These are phyloP conservation scores for Coffea eugenioides DNA, from an alignment of 257 asterid genomes.

Conservation along the genomic window DNA sequence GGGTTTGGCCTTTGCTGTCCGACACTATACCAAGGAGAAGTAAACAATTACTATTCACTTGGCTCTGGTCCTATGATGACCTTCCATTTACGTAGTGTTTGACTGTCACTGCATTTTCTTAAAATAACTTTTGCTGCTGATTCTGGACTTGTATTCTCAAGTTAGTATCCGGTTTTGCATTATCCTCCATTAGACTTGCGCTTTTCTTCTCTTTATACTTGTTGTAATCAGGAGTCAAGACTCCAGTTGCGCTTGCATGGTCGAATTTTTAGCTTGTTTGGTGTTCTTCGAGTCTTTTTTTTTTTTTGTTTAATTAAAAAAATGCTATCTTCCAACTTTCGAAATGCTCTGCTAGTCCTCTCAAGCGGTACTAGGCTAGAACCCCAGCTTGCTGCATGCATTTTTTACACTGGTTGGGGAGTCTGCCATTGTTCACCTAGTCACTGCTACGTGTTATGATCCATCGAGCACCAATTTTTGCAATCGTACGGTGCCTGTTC, in stretches of 20 bases:
- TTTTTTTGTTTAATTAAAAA: no score
- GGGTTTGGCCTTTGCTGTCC: slow-evolving; percentile 71
- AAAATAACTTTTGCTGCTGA: slow-evolving; percentile 3
- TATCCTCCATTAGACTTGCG: neutral
- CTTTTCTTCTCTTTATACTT: neutral
- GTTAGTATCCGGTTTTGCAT: neutral
- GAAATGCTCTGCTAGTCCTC: no score
- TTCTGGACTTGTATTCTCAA: neutral
- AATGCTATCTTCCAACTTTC: no score
- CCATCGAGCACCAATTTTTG: neutral
- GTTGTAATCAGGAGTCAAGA: neutral
- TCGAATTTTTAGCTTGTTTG: neutral
- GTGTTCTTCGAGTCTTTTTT: neutral
- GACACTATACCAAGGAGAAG: slow-evolving; percentile 77
- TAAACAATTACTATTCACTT: slow-evolving; percentile 14
- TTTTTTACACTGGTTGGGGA: neutral
- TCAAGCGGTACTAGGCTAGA: no score
- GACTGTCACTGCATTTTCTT: neutral
- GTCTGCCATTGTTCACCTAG: no score
- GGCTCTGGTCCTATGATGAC: slow-evolving; percentile 8
- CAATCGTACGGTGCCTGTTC: neutral
- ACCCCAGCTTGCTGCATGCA: no score
- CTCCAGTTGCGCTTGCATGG: neutral
- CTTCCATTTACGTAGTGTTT: slow-evolving; percentile 21
- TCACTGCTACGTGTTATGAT: no score